phyloP scores from a whole-genome alignment of 2,329 filamentous ascomycete species.

The Thielaviopsis ethacetica region DNA sequence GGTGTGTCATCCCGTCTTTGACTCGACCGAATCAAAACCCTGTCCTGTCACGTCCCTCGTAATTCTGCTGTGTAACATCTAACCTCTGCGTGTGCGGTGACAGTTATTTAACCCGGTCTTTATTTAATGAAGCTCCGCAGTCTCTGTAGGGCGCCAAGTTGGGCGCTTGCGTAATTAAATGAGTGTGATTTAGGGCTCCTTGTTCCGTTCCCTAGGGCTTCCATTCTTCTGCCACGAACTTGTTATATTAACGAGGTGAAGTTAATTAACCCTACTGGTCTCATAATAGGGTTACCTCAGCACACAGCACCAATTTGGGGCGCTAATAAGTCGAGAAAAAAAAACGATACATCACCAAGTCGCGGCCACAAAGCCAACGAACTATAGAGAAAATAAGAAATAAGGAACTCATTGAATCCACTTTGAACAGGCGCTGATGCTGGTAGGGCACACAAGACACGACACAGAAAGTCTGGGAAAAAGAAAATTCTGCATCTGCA shows the following conservation, averaged over 20 bases:
- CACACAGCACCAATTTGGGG: neutral
- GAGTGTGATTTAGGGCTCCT: too few relatives aligned
- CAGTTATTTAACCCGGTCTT: too few relatives aligned
- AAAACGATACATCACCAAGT: neutral
- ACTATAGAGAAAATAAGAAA: neutral
- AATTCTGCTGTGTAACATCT: neutral
- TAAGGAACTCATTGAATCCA: neutral
- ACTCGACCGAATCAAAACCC: neutral
- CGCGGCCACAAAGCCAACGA: neutral
- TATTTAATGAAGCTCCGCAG: too few relatives aligned
- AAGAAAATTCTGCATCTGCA: neutral
- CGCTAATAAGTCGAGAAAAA: neutral
- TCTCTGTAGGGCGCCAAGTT: too few relatives aligned
- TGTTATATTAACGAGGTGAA: too few relatives aligned
- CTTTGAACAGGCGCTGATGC: too few relatives aligned
- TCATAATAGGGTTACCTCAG: neutral
- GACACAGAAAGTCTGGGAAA: neutral
- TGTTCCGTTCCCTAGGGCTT: too few relatives aligned
- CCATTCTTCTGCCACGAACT: too few relatives aligned
- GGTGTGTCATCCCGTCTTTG: neutral
- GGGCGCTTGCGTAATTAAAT: too few relatives aligned
- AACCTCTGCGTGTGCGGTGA: neutral
- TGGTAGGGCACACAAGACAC: neutral
- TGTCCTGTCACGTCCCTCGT: neutral
- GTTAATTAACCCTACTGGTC: neutral